Conservation (phyloP, 2,329 filamentous ascomycete species). For the Phyllosticta ampelicida region DNA sequence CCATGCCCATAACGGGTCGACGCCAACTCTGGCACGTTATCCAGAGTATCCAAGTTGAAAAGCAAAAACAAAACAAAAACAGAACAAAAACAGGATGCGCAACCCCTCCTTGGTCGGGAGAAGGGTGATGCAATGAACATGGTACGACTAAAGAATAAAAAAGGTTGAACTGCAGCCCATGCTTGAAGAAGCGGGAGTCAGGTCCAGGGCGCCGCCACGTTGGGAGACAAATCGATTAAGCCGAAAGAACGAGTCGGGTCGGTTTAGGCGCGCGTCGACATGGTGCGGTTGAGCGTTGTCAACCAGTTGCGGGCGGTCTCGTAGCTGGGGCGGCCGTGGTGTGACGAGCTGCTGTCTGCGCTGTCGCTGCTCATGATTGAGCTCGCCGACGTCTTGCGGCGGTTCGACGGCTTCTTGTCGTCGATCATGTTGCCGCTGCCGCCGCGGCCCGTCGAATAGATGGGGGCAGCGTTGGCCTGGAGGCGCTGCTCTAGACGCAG, state of each 20-base stretch:
- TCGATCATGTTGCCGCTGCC: slow-evolving; percentile 46
- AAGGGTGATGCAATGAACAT: neutral
- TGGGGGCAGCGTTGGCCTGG: slow-evolving; percentile 44
- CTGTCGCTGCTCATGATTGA: slow-evolving; percentile 17
- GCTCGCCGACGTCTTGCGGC: slow-evolving; percentile 22
- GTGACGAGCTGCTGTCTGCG: slow-evolving; percentile 11
- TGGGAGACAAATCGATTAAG: neutral
- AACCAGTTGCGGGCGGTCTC: slow-evolving; percentile 28
- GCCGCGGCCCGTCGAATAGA: slow-evolving; percentile 54
- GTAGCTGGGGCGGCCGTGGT: slow-evolving; percentile 22
- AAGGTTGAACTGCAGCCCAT: neutral
- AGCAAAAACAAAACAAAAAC: neutral
- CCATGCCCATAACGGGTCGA: neutral
- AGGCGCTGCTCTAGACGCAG: slow-evolving; percentile 47
- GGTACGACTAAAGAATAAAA: neutral
- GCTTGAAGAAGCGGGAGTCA: slow-evolving; percentile 8
- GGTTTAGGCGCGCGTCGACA: slow-evolving; percentile 7
- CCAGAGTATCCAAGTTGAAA: neutral
- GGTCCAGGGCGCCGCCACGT: slow-evolving; percentile 8
- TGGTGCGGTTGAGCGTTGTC: slow-evolving; percentile 13
- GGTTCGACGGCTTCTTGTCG: slow-evolving; percentile 23
- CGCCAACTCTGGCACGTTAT: neutral
- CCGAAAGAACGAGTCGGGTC: neutral
- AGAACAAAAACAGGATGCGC: neutral
- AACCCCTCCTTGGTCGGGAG: neutral